These are phyloP conservation scores for Xylariaceae sp. DNA, from an alignment of 2,329 filamentous ascomycete species.

Conservation along the genomic window DNA sequence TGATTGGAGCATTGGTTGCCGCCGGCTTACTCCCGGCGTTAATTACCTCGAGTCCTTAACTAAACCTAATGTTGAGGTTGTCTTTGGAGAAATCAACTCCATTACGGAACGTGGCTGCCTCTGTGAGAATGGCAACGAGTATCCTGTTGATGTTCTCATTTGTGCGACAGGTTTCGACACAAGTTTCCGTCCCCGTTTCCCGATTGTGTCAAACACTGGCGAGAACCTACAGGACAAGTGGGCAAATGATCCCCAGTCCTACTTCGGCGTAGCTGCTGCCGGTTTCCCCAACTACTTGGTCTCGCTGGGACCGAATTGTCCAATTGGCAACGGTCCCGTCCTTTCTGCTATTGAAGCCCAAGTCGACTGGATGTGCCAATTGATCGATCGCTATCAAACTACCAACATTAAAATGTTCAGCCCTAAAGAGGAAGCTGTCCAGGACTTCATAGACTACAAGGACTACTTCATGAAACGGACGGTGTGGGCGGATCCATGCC, in stretches of 20 bases:
- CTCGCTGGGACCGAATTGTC: slow-evolving; percentile 48
- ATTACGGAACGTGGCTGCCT: slow-evolving; percentile 38
- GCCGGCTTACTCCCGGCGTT: slow-evolving; percentile 41
- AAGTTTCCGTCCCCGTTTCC: slow-evolving; percentile 40
- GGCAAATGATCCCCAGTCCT: slow-evolving; percentile 58
- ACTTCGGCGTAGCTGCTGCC: slow-evolving; percentile 59
- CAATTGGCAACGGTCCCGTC: slow-evolving; percentile 28
- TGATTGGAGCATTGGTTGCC: slow-evolving; percentile 34
- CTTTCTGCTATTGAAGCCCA: slow-evolving; percentile 22
- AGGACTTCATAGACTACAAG: slow-evolving; percentile 39
- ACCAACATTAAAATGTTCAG: slow-evolving; percentile 23
- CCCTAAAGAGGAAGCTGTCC: slow-evolving; percentile 28
- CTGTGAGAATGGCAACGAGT: slow-evolving; percentile 32
- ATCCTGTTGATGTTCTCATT: slow-evolving; percentile 41
- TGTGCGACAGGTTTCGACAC: slow-evolving; percentile 43
- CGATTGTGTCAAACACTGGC: slow-evolving; percentile 52
- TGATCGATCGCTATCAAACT: slow-evolving; percentile 25
- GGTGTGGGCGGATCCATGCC: slow-evolving; percentile 30
- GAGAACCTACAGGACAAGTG: slow-evolving; percentile 56
- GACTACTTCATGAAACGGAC: slow-evolving; percentile 35
- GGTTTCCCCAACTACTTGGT: slow-evolving; percentile 64
- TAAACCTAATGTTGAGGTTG: slow-evolving; percentile 34
- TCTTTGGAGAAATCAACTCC: slow-evolving; percentile 27
- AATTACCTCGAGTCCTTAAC: slow-evolving; percentile 41
- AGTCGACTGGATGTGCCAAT: slow-evolving; percentile 24